Evolutionary conservation across 1,139 yeast genomes (phyloP), one percentile per base, ranked within the genome.

Genomic region (Candida sojae): DNA sequence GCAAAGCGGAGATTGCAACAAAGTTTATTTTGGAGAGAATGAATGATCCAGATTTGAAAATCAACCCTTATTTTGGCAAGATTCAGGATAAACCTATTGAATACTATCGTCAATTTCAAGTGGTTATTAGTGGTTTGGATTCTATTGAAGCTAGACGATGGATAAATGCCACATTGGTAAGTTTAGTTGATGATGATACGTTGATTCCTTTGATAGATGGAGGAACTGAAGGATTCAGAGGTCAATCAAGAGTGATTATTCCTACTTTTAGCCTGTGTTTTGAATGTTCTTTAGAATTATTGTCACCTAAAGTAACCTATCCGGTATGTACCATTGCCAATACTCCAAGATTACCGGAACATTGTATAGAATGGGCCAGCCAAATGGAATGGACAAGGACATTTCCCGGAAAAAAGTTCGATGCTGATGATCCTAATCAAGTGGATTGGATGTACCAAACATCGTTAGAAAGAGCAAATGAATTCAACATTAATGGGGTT

Each of bases 271-370:
- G 93, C 0, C 86, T 96, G 0, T 93, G 99, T 68, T 92, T 90
- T 70, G 98, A 93, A 64, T 93, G 99, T 61, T 88, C 96, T 1
- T 72, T 89, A 43, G 91, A 86, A 52, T 79, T 92, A 68, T 73
- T 89, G 32, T 82, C 89, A 6, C 83, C 84, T 2, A 84, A 83
- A 56, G 77, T 80, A 6, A 84, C 90, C 0, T 89, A 84, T 58
- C 98, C 99, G 1, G 85, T 93, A 51, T 93, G 99, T 67, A 93
- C 99, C 0, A 86, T 93, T 47, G 96, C 97, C 7, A 88, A 91
- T 53, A 91, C 96, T 4, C 99, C 99, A 7, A 70, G 99, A 53
- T 69, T 90, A 11, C 95, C 97, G 0, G 97, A 93, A 59, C 99
- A 93, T 67, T 91, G 97, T 61, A 85, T 93, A 17, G 97, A 91